Conservation (phyloP, 306 rosid genomes). For the Dryas octopetala region DNA sequence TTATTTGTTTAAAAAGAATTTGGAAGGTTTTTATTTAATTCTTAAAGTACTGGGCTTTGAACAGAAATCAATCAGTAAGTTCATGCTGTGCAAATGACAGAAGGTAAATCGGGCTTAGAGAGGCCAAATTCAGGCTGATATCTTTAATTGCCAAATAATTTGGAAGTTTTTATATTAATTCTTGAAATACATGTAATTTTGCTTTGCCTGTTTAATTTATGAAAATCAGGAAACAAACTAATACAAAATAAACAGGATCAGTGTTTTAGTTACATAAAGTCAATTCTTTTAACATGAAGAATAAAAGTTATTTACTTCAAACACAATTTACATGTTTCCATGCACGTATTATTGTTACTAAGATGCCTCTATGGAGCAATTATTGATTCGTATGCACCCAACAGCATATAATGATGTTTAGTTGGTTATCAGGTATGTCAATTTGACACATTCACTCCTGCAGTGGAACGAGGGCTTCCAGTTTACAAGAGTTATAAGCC, state of each 20-base stretch:
- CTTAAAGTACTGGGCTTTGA: not conserved
- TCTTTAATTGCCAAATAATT: too few relatives aligned
- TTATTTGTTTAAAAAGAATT: not conserved
- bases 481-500: constrained; percentile 94
- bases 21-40: not conserved
- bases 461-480: constrained; percentile 92
- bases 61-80: not conserved
- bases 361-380: not conserved
- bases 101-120: not conserved
- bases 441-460: constrained; percentile 99
- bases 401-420: constrained; percentile 34
- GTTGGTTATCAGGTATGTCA: constrained; percentile 81
- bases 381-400: constrained; percentile 21
- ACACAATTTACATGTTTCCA: not conserved
- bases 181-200: not conserved
- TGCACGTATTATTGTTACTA: not conserved
- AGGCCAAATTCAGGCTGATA: not conserved
- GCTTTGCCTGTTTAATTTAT: not conserved
- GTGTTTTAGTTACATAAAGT: not conserved
- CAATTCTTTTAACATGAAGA: not conserved
- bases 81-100: not conserved
- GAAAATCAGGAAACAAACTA: not conserved
- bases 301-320: not conserved
- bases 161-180: too few relatives aligned
- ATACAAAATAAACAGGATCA: not conserved